phyloP scores from a whole-genome alignment of 768 basidiomycete species.

The Auricularia heimuer region DNA sequence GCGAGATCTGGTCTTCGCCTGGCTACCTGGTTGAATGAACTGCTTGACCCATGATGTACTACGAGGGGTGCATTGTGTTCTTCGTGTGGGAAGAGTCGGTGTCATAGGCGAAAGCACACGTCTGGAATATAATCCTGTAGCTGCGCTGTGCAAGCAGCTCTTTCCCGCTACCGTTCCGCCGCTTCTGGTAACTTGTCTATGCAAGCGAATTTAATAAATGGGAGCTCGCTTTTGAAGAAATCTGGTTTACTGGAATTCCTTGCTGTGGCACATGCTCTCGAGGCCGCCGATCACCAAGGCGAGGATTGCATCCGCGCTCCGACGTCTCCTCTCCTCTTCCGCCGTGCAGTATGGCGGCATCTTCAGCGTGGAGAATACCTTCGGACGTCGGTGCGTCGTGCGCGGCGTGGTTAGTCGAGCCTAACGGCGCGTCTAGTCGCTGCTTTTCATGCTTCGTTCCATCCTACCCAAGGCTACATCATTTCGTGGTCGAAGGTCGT shows the following conservation, averaged over 20 bases:
- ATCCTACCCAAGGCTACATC: conserved; percentile 70
- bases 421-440: conserved; percentile 41
- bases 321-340: not conserved
- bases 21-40: conserved; percentile 41
- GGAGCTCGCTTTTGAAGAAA: no score
- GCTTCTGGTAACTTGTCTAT: no score
- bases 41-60: conserved; percentile 22
- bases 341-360: not conserved
- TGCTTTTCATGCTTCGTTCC: conserved; percentile 77
- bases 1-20: conserved; percentile 39
- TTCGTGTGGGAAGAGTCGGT: no score
- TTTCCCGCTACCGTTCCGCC: no score
- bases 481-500: conserved; percentile 73
- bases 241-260: no score
- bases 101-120: no score
- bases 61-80: not conserved
- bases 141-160: no score
- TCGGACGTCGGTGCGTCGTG: not conserved
- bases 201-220: no score
- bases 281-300: no score
- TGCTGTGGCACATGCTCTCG: no score
- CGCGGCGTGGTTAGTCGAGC: not conserved
- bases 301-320: not conserved
- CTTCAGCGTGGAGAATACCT: not conserved
- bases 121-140: no score